A percentile compares a stretch with the other conserved stretches of the same genome.
These are phyloP conservation scores for Exophiala xenobiotica DNA, from an alignment of 2,329 filamentous ascomycete species.

Conservation along the genomic window DNA sequence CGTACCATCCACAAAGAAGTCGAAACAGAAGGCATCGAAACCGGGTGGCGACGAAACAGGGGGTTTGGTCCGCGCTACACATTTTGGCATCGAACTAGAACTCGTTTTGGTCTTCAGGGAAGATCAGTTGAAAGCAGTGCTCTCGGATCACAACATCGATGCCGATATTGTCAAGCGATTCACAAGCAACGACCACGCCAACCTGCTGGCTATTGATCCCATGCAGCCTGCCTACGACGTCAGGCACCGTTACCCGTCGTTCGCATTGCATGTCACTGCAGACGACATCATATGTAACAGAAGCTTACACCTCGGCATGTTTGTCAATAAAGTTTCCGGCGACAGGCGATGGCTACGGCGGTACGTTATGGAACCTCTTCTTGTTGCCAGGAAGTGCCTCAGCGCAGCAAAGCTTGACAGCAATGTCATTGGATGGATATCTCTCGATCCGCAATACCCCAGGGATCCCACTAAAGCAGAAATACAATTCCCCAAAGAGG, in stretches of 20 bases:
- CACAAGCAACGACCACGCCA: conserved; percentile 10
- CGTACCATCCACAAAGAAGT: no score
- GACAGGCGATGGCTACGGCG: conserved; percentile 14
- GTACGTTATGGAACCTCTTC: conserved; percentile 24
- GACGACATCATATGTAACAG: conserved; percentile 8
- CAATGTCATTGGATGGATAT: conserved; percentile 21
- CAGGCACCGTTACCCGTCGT: conserved; percentile 16
- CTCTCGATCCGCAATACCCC: conserved; percentile 2
- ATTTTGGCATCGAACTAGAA: conserved; percentile 26
- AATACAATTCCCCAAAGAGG: conserved; percentile 4
- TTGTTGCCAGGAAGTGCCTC: conserved; percentile 17
- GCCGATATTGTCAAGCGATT: conserved; percentile 12
- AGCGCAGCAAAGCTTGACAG: conserved; percentile 1
- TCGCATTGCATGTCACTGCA: conserved; percentile 21
- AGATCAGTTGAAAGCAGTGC: conserved; percentile 7
- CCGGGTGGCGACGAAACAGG: background rate
- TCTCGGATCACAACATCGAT: conserved; percentile 13
- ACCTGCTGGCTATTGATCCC: conserved; percentile 3
- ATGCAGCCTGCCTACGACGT: conserved; percentile 8
- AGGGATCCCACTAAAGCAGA: background rate
- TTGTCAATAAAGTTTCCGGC: background rate
- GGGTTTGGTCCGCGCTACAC: conserved; percentile 5
- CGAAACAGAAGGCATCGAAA: no score
- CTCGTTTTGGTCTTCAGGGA: conserved; percentile 22
- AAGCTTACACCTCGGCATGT: conserved; percentile 6